Conservation (phyloP, 129 eudicot species). For the Tagetes erecta region DNA sequence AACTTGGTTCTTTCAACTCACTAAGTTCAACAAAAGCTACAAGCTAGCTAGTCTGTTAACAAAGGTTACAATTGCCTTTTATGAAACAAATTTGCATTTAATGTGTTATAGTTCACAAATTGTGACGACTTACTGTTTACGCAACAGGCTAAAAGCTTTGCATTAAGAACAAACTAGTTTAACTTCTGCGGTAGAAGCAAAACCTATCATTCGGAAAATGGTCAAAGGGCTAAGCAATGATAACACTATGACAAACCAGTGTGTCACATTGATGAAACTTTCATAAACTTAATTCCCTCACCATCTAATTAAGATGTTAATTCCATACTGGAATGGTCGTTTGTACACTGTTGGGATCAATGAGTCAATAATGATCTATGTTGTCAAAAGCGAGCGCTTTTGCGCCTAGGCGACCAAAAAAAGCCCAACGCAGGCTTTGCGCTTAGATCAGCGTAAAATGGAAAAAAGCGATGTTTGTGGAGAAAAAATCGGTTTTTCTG, state of each 20-base stretch:
- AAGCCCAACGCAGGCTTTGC: too few species aligned
- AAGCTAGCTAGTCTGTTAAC: not conserved
- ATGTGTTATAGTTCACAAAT: constrained; percentile 4
- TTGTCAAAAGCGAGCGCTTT: too few species aligned
- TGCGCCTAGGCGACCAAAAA: too few species aligned
- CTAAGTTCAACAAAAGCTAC: not conserved
- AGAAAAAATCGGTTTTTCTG: too few species aligned
- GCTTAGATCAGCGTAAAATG: too few species aligned
- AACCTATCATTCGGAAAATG: not conserved
- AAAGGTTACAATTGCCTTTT: not conserved
- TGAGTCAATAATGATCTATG: not conserved
- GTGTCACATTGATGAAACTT: not conserved
- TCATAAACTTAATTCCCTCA: not conserved
- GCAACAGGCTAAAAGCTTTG: not conserved
- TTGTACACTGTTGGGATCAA: too few species aligned
- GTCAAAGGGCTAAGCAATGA: not conserved
- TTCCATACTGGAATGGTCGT: constrained; percentile 18
- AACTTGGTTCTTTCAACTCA: not conserved
- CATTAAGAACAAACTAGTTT: not conserved
- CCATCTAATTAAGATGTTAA: not conserved
- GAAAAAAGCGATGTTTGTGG: too few species aligned
- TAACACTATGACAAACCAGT: not conserved
- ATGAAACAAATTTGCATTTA: not conserved
- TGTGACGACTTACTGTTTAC: not conserved
- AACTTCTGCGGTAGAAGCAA: not conserved